These are phyloP conservation scores for Viridothelium virens DNA, from an alignment of 495 filamentous ascomycete species.

Conservation along the genomic window DNA sequence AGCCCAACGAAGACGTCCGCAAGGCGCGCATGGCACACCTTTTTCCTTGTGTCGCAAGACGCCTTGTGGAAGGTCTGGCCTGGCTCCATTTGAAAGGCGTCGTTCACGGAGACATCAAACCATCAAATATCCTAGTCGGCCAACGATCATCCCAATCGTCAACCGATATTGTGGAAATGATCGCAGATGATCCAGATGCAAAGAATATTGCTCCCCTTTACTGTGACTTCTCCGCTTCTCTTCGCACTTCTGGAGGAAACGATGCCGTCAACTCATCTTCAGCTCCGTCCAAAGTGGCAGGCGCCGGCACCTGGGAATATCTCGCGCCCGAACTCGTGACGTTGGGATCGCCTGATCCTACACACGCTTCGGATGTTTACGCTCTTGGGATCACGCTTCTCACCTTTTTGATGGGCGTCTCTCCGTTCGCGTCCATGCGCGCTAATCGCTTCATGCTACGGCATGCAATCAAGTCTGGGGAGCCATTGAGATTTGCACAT, in stretches of 20 bases:
- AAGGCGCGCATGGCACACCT: conserved; percentile 21
- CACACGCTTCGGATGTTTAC: conserved; percentile 45
- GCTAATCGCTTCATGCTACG: conserved; percentile 24
- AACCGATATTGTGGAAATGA: conserved; percentile 18
- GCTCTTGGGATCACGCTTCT: conserved; percentile 51
- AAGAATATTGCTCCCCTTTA: conserved; percentile 42
- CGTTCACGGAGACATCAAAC: conserved; percentile 54
- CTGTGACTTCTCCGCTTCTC: conserved; percentile 55
- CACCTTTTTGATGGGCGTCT: conserved; percentile 46
- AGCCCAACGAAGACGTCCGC: conserved; percentile 20
- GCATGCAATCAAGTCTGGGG: conserved; percentile 22
- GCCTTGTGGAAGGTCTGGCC: conserved; percentile 43
- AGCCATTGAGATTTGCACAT: conserved; percentile 22
- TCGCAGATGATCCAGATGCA: conserved; percentile 24
- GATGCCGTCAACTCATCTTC: neutral
- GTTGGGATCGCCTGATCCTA: conserved; percentile 26
- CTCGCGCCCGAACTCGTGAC: conserved; percentile 46
- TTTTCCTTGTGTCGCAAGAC: conserved; percentile 39
- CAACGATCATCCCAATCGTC: neutral
- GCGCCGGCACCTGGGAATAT: conserved; percentile 49
- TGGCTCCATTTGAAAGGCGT: conserved; percentile 46
- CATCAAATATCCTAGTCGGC: conserved; percentile 46
- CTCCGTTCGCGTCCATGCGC: conserved; percentile 44
- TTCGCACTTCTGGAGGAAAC: conserved; percentile 26
- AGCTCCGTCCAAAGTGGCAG: conserved; percentile 26